Evolutionary conservation across 2,329 filamentous ascomycete species (phyloP), one percentile per base, ranked within the genome.

Genomic region (Penicillium decumbens): DNA sequence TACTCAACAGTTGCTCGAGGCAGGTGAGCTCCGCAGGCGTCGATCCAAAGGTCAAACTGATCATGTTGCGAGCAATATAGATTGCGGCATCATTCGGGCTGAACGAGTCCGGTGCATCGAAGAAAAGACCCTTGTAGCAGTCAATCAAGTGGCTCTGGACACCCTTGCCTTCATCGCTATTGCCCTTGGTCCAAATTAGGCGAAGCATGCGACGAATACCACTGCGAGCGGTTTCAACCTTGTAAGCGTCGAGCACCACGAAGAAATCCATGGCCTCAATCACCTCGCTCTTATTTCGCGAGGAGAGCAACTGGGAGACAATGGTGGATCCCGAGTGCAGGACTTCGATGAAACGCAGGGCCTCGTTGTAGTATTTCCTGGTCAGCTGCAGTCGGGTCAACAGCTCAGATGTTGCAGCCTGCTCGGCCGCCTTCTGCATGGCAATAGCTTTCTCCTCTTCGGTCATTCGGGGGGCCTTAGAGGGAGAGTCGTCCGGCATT

Each of bases 191-290:
- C 93, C 93, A 98, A 69, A 98, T 98, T 18, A 98, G 78, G 45
- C 92, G 85, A 55, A 98, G 79, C 93, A 98, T 98, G 49, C 90
- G 86, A 51, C 92, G 83, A 64, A 98, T 97, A 49, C 95, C 93
- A 33, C 86, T 75, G 69, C 95, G 91, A 65, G 95, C 90, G 59
- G 93, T 89, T 68, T 96, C 88, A 50, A 98, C 86, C 69, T 95
- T 93, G 78, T 97, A 97, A 5, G 91, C 92, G 68, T 98, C 91
- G 39, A 93, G 87, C 39, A 95, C 83, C 60, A 95, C 90, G 60
- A 98, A 95, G 72, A 95, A 98, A 67, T 98, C 93, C 84, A 98
- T 98, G 13, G 95, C 93, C 69, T 98, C 95, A 54, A 98, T 95
- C 24, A 97, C 88, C 69, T 98, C 93, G 61, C 89, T 95, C 78